phyloP scores from a whole-genome alignment of 805 yeast species.

The Teunomyces pallodes region DNA sequence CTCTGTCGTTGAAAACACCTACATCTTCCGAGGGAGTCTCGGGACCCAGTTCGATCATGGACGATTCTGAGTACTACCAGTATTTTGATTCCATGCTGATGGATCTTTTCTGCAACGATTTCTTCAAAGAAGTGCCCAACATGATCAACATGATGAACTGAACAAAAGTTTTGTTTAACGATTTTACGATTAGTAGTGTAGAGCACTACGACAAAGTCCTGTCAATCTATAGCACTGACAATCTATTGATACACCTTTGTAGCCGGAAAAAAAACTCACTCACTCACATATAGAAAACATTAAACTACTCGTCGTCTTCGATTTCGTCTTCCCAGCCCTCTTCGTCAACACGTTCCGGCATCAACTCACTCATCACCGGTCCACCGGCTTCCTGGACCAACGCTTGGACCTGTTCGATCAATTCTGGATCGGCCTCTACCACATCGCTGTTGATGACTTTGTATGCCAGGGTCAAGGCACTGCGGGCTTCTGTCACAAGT shows the following conservation, averaged over 20 bases:
- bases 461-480: constrained; percentile 45
- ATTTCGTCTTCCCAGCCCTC: constrained; percentile 58
- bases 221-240: neutral
- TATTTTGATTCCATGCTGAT: constrained; percentile 26
- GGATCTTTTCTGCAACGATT: constrained; percentile 26
- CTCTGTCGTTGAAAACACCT: neutral
- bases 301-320: constrained; percentile 9
- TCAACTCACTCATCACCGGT: constrained; percentile 42
- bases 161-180: too few species aligned
- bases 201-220: neutral
- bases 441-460: constrained; percentile 38
- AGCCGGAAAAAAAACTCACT: neutral
- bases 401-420: constrained; percentile 50
- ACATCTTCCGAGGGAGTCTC: constrained; percentile 1
- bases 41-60: neutral
- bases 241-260: too few species aligned
- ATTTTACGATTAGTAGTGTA: neutral
- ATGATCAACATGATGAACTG: constrained; percentile 12
- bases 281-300: neutral
- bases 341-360: constrained; percentile 35
- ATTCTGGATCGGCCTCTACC: constrained; percentile 55
- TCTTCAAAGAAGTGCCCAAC: constrained; percentile 24
- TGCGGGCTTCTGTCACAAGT: constrained; percentile 38
- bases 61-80: constrained; percentile 17
- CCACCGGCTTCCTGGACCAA: constrained; percentile 63